phyloP scores from a whole-genome alignment of 108 stramenopile genomes.

The Asterionellopsis glacialis region DNA sequence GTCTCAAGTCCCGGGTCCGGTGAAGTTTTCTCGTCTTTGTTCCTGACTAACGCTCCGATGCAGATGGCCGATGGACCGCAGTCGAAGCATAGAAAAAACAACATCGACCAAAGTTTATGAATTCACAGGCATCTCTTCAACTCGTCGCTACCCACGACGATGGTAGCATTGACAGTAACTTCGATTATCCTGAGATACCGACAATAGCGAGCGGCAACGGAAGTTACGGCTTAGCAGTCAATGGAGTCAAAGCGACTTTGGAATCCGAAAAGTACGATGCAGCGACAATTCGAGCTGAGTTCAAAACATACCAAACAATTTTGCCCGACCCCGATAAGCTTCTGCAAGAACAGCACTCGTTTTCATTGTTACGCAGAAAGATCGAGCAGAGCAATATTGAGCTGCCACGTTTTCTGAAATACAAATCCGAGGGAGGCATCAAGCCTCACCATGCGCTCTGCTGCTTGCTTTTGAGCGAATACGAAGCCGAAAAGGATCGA shows the following conservation, averaged over 20 bases:
- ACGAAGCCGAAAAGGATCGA: conserved; percentile 7
- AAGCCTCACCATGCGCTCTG: conserved; percentile 32
- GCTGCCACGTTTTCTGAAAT: conserved; percentile 19
- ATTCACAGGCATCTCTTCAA: too few relatives aligned
- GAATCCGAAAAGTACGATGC: conserved; percentile 18
- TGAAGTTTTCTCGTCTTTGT: too few relatives aligned
- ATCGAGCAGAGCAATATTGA: conserved; percentile 17
- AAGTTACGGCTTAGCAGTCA: background rate
- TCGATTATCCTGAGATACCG: too few relatives aligned
- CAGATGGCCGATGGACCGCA: too few relatives aligned
- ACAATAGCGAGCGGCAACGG: too few relatives aligned
- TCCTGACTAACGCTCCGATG: too few relatives aligned
- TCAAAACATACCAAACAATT: conserved; percentile 24
- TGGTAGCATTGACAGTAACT: too few relatives aligned
- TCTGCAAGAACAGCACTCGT: conserved; percentile 26
- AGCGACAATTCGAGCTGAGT: conserved; percentile 22
- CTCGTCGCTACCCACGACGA: too few relatives aligned
- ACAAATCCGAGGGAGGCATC: conserved; percentile 24
- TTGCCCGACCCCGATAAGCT: conserved; percentile 25
- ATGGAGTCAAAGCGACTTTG: conserved; percentile 7
- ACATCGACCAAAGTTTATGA: too few relatives aligned
- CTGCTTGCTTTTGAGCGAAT: conserved; percentile 23
- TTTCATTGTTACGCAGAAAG: conserved; percentile 8
- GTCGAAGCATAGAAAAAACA: too few relatives aligned
- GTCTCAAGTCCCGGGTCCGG: too few relatives aligned